Evolutionary conservation across 2,329 filamentous ascomycete species (phyloP).

Genomic region (Trichoderma polysporum): DNA sequence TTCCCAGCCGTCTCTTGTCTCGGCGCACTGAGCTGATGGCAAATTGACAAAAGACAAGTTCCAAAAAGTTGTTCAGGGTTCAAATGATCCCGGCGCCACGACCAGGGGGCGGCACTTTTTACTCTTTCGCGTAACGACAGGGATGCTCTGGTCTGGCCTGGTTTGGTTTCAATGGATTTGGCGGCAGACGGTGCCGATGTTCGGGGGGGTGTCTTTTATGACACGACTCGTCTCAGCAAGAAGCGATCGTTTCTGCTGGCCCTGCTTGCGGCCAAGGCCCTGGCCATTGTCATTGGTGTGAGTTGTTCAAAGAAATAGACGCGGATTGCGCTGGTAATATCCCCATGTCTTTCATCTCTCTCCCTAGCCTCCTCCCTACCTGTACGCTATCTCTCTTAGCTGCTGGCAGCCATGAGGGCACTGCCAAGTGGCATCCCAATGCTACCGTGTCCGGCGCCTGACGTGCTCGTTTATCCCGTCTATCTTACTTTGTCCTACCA

Average conservation of each 20-base stretch:
- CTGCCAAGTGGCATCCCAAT: slow-evolving; percentile 12
- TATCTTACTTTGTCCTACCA: not conserved
- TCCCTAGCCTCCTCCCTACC: slow-evolving; percentile 8
- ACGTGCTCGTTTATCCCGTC: slow-evolving; percentile 10
- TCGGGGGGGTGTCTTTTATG: slow-evolving; percentile 17
- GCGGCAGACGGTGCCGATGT: slow-evolving; percentile 23
- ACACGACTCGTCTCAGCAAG: slow-evolving; percentile 2
- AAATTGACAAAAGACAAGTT: slow-evolving; percentile 1
- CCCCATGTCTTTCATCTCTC: not conserved
- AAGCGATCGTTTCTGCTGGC: not conserved
- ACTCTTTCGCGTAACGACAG: slow-evolving; percentile 19
- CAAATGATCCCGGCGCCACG: slow-evolving; percentile 17
- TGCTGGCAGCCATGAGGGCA: not conserved
- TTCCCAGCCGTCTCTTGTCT: not conserved
- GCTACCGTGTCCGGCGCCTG: slow-evolving; percentile 14
- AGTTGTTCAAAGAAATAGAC: slow-evolving; percentile 11
- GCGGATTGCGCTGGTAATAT: slow-evolving; percentile 15
- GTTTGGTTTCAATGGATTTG: not conserved
- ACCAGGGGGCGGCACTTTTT: slow-evolving; percentile 18
- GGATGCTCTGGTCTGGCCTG: slow-evolving; percentile 18
- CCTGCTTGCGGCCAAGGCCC: not conserved
- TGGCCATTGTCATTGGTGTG: slow-evolving; percentile 9
- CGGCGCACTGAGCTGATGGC: not conserved
- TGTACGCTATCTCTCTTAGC: not conserved
- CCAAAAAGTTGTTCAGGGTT: slow-evolving; percentile 10